Conservation (phyloP, 306 rosid genomes). For the Dryas drummondii region DNA sequence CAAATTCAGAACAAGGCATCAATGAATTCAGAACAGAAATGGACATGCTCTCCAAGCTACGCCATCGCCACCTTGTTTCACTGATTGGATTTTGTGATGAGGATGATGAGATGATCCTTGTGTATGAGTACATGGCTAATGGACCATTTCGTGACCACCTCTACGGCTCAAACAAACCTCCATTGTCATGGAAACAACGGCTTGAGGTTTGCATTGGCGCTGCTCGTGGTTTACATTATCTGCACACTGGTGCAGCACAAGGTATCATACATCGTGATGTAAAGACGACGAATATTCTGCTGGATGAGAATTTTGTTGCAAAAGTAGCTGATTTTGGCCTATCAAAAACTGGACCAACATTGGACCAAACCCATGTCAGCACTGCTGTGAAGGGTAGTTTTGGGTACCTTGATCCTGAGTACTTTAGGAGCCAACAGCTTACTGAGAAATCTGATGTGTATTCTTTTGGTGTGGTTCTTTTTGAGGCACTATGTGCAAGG, state of each 20-base stretch:
- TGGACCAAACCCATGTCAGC: slow-evolving; percentile 71
- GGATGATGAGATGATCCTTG: slow-evolving; percentile 77
- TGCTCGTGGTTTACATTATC: slow-evolving; percentile 84
- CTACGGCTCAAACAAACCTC: slow-evolving; percentile 50
- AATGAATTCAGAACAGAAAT: slow-evolving; percentile 79
- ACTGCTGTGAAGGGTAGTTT: slow-evolving; percentile 94
- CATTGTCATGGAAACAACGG: slow-evolving; percentile 73
- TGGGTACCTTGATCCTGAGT: slow-evolving; percentile 89
- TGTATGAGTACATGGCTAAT: slow-evolving; percentile 80
- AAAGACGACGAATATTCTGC: slow-evolving; percentile 83
- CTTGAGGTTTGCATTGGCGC: slow-evolving; percentile 85
- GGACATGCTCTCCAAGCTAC: slow-evolving; percentile 73
- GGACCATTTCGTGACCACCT: slow-evolving; percentile 81
- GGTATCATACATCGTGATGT: slow-evolving; percentile 82
- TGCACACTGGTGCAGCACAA: slow-evolving; percentile 83
- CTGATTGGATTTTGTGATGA: slow-evolving; percentile 79
- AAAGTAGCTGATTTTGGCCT: slow-evolving; percentile 87
- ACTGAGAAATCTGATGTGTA: slow-evolving; percentile 83
- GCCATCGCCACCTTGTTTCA: slow-evolving; percentile 89
- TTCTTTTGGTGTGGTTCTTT: slow-evolving; percentile 83
- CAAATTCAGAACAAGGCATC: slow-evolving; percentile 73
- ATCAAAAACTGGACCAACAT: slow-evolving; percentile 56
- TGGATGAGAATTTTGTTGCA: slow-evolving; percentile 68
- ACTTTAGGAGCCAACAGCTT: slow-evolving; percentile 65
- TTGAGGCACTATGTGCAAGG: slow-evolving; percentile 71